Conservation (phyloP, 768 basidiomycete genomes). For the Pisolithus orientalis region DNA sequence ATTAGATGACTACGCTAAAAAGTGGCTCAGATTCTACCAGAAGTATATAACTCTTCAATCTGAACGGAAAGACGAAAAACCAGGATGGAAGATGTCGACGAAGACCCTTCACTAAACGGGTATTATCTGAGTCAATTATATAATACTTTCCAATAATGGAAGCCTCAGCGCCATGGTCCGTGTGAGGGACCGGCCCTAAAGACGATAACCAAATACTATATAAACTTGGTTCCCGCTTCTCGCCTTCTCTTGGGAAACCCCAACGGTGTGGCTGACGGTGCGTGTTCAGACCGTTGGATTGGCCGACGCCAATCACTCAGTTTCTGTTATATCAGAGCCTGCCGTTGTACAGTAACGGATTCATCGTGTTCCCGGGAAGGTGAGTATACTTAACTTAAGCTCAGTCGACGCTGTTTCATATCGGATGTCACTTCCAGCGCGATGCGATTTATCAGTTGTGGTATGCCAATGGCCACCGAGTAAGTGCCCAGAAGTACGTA, state of each 20-base stretch:
- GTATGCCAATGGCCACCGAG: too few species aligned
- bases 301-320: background rate
- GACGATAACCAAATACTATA: conserved; percentile 8
- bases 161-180: background rate
- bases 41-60: too few species aligned
- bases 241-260: conserved; percentile 22
- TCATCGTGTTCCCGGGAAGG: background rate
- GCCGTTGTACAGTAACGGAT: background rate
- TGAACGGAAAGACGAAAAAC: too few species aligned
- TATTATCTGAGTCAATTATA: too few species aligned
- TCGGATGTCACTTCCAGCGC: background rate
- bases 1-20: too few species aligned
- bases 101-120: too few species aligned
- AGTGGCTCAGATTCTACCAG: too few species aligned
- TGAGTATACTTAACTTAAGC: background rate
- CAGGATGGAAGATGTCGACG: too few species aligned
- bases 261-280: conserved; percentile 20
- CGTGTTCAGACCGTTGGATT: conserved; percentile 4
- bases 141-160: background rate
- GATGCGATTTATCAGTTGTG: background rate
- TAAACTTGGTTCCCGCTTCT: background rate
- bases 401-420: too few species aligned
- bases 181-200: conserved; percentile 28
- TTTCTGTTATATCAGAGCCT: background rate
- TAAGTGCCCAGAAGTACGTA: too few species aligned